A percentile compares a stretch with the other conserved stretches of the same genome.
phyloP scores from a whole-genome alignment of 2,329 filamentous ascomycete genomes.

The Calonectria pteridis region DNA sequence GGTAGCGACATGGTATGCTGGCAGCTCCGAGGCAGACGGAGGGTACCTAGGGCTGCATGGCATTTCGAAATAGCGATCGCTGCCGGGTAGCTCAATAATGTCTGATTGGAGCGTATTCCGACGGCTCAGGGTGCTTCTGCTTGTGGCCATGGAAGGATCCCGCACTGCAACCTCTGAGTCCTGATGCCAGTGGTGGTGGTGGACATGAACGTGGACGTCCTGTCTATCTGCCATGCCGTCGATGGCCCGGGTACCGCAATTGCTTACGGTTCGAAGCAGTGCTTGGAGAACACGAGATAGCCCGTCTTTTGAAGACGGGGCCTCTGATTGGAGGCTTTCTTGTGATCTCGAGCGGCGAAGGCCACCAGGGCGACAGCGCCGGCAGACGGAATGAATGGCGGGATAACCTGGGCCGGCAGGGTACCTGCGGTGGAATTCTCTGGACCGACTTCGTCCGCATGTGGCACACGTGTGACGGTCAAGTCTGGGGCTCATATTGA shows the following conservation, averaged over 20 bases:
- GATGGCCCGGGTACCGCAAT: background rate
- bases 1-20: conserved; percentile 2
- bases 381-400: conserved; percentile 4
- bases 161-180: background rate
- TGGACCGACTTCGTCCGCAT: conserved; percentile 1
- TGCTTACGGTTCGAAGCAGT: background rate
- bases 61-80: background rate
- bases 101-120: conserved; percentile 3
- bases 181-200: conserved; percentile 8
- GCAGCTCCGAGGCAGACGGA: background rate
- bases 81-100: background rate
- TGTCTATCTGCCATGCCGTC: background rate
- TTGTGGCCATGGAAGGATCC: background rate
- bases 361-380: conserved; percentile 2
- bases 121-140: background rate
- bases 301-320: background rate
- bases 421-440: conserved; percentile 1
- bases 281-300: background rate
- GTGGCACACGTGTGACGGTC: background rate
- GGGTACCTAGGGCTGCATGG: background rate
- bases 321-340: conserved; percentile 2
- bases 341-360: background rate
- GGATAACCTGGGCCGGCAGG: conserved; percentile 4
- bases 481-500: conserved; percentile 1
- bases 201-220: conserved; percentile 1